Conservation (phyloP, 257 asterid genomes). For the Misopates orontium region DNA sequence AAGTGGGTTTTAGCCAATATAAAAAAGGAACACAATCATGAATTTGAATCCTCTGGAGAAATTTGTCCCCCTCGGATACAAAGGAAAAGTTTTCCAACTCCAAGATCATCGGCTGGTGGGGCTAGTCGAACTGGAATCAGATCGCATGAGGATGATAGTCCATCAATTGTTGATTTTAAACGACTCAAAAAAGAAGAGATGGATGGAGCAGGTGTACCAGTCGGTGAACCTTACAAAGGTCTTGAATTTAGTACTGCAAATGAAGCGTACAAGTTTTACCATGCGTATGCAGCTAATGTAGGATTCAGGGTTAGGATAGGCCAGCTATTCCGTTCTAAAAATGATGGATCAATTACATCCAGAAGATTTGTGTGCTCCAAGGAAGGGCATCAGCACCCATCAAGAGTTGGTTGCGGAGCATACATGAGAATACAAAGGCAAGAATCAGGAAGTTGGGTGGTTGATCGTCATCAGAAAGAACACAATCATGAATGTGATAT, state of each 20-base stretch:
- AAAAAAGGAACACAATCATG: slow-evolving; percentile 88
- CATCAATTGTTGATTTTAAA: slow-evolving; percentile 59
- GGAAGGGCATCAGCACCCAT: slow-evolving; percentile 97
- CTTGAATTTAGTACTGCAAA: slow-evolving; percentile 73
- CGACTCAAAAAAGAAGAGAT: slow-evolving; percentile 67
- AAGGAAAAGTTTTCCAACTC: slow-evolving; percentile 62
- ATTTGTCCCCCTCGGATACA: slow-evolving; percentile 59
- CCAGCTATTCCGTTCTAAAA: slow-evolving; percentile 87
- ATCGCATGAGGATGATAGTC: slow-evolving; percentile 75
- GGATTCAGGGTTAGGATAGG: slow-evolving; percentile 91
- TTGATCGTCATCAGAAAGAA: slow-evolving; percentile 83
- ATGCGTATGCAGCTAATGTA: slow-evolving; percentile 54
- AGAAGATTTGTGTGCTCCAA: slow-evolving; percentile 95
- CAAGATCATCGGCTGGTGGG: slow-evolving; percentile 60
- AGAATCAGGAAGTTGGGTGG: slow-evolving; percentile 79
- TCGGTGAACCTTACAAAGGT: slow-evolving; percentile 76
- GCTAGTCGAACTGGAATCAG: slow-evolving; percentile 89
- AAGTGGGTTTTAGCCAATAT: slow-evolving; percentile 86
- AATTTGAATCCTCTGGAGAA: slow-evolving; percentile 60
- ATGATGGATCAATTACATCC: slow-evolving; percentile 92
- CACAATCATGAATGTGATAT: slow-evolving; percentile 70
- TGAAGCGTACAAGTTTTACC: slow-evolving; percentile 83
- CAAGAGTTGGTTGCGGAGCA: slow-evolving; percentile 96
- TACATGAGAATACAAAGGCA: slow-evolving; percentile 95
- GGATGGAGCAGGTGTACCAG: slow-evolving; percentile 45